Base-by-base conservation (phyloP, 345 rosid genomes). In the Salix suchowensis region DNA sequence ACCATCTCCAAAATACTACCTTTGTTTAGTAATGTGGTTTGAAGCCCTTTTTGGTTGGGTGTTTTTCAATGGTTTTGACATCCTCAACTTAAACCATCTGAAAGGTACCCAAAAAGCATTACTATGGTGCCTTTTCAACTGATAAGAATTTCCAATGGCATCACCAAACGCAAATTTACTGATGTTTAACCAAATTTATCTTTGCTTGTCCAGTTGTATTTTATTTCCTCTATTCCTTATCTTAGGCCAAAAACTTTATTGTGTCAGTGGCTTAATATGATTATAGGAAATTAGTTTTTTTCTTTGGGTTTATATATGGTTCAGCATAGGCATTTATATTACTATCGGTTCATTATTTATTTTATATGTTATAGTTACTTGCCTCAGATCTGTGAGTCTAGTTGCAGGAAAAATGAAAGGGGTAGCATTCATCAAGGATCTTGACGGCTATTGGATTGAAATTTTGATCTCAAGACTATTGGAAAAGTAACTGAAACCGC, bases 371-470 rank as follows among this genome's bases (percentile, higher is more conserved):
- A 14, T 5, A 37, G 14, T 50, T 81, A 36, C 8, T 44, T 76
- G 70, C 24, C 42, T 65, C 50, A 72, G 46, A 16, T 60, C 1
- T 64, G 36, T 67, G 68, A 40, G 75, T 67, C 50, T 72, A 66
- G 8, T 77, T 82, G 79, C 89, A 92, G 98, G 99, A 74, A 92
- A 93, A 83, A 85, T 96, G 97, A 96, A 93, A 84, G 91, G 89
- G 39, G 55, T 92, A 76, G 99, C 98, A 46, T 96, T 96, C 83
- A 93, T 96, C 50, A 93, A 92, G 89, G 99, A 93, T 87, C 99
- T 98, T 70, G 98, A 93, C 87, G 95, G 97, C 83, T 90, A 96
- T 79, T 91, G 97, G 97, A 93, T 91, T 54, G 97, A 96, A 86
- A 93, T 96, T 93, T 93, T 69, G 97, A 96, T 81, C 89, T 89